Conservation (phyloP, 1,284 basidiomycete genomes). For the Ceratobasidium sp. region DNA sequence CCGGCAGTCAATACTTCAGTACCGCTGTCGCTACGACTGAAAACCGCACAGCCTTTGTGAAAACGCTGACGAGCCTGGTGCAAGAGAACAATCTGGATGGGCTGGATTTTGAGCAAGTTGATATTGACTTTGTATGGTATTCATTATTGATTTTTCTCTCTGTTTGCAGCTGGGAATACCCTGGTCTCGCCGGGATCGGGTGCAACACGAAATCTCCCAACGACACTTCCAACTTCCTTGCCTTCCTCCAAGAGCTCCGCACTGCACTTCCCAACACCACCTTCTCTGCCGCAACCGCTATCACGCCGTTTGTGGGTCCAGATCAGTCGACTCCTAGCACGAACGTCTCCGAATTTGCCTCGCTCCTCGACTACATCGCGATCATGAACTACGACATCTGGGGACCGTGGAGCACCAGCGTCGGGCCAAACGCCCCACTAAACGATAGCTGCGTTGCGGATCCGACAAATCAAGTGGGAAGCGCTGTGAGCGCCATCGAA, state of each 20-base stretch:
- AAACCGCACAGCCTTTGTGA: constrained; percentile 58
- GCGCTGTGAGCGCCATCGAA: constrained; percentile 57
- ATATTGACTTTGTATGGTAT: neutral
- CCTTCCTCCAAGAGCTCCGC: constrained; percentile 60
- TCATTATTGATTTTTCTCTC: neutral
- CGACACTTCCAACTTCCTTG: constrained; percentile 62
- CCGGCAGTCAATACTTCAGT: constrained; percentile 59
- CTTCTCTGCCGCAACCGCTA: constrained; percentile 63
- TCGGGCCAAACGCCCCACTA: constrained; percentile 66
- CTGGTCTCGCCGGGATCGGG: constrained; percentile 58
- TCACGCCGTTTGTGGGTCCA: constrained; percentile 60
- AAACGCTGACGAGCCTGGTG: constrained; percentile 60
- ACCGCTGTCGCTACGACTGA: constrained; percentile 56
- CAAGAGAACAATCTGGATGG: constrained; percentile 62
- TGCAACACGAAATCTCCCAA: constrained; percentile 58
- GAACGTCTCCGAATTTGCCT: constrained; percentile 62
- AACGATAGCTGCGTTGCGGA: constrained; percentile 60
- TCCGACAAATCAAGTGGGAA: constrained; percentile 53
- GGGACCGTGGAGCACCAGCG: constrained; percentile 58
- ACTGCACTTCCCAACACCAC: constrained; percentile 59
- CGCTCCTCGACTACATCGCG: constrained; percentile 64
- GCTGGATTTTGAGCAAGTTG: constrained; percentile 59
- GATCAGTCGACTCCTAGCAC: constrained; percentile 57
- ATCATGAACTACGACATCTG: constrained; percentile 69
- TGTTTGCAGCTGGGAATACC: constrained; percentile 64